Base-by-base conservation (phyloP, 768 basidiomycete genomes). In the Podaxis sp. region DNA sequence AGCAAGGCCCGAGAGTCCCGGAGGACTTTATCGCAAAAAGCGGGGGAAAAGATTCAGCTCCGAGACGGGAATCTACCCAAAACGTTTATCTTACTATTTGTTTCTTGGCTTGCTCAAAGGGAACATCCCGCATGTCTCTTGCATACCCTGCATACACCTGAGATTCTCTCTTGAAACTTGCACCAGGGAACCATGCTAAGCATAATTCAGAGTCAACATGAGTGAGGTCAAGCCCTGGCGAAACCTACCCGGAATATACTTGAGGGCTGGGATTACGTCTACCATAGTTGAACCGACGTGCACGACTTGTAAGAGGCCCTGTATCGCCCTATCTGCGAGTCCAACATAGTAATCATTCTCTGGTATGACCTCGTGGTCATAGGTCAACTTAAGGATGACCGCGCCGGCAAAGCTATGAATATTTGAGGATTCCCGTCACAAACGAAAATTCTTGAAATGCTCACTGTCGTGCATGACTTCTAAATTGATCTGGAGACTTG, bases 241-340 rank as follows among this genome's bases (percentile, higher is more conserved):
- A 10, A 36, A 62, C 70, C 13, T 65, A 73, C 74, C 60, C 37
- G 75, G 74, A 40, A 75, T 60, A 57, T 71, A 65, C 65, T 70
- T 73, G 62, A 77, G 65, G 8, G 66, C 40, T 15, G 78, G 76
- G 33, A 77, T 58, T 40, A 65, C 71, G 41, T 79, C 82, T 1
- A 83, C 82, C 7, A 80, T 64, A 62, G 72, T 81, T 0, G 69
- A 68, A 22, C 80, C 79, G 33, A 75, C 73, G 64, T 76, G 74
- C 11, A 75, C 73, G 4, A 75, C 74, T 44, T 68, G 68, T 15
- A 67, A 1, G 20, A 76, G 3, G 6, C 65, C 58, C 5, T 49
- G 28, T 58, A 73, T 66, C 11, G 66, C 66, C 6, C 66, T 66
- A 6, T 75, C 64, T 1, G 71, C 73, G 36, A 75, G 57, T 13